Base-by-base conservation (phyloP, 345 rosid genomes). In the Microthlaspi erraticum region DNA sequence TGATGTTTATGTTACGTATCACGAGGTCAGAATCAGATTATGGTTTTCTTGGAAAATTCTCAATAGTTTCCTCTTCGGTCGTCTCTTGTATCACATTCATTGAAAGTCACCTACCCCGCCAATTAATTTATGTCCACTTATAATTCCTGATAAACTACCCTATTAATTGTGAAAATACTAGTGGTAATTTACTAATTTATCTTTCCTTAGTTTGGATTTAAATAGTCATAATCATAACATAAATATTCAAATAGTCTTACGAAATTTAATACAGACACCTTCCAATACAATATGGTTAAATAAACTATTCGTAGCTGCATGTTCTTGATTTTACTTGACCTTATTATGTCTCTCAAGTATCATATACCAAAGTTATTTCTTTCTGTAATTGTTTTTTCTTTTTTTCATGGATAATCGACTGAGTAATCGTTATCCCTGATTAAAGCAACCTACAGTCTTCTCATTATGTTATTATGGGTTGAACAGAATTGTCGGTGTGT, bases 81-180 rank as follows among this genome's bases (percentile, higher is more conserved):
- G 44, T 58, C 51, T 49, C 66, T 73, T 66, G 60, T 16, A 20
- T 41, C 4, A 50, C 56, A 39, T 39, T 39, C 37, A 48, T 38
- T 56, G 34, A 36, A 73, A 58, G 66, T 73, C 77, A 66, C 37
- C 61, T 19, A 31, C 59, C 53, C 71, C 39, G 20, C 66, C 66
- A 65, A 39, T 49, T 58, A 41, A 58, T 48, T 39, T 45, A 37
- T 48, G 71, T 57, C 51, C 66, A 73, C 52, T 56, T 11, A 37
- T 26, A 26, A 20, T 34, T 12, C 26, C n/a, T 55, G 41, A 12
- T 54, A 53, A 32, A 52, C 31, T 63, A 63, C 38, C 2, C n/a
- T 63, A 11, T 23, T 20, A 11, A 36, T 64, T 37, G 64, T 46
- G 26, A 12, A 64, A 55, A n/a, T 11, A 64, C 64, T 26, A 64